A percentile compares a stretch with the other conserved stretches of the same genome.
Conservation (phyloP, 2,329 filamentous ascomycete genomes). For the Penicillium sp. region DNA sequence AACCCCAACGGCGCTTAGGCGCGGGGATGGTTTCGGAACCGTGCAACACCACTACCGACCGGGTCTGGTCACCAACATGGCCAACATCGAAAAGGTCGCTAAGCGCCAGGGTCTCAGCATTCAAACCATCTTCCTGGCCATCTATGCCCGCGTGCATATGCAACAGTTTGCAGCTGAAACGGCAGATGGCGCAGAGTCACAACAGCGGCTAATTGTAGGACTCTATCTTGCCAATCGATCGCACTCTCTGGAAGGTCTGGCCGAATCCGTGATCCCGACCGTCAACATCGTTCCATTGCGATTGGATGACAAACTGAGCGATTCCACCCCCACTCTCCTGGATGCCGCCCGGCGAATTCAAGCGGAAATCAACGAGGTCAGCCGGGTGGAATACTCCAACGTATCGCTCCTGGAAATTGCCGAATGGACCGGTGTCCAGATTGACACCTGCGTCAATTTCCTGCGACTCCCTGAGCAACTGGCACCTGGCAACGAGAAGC, state of each 20-base stretch:
- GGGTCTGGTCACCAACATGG: constrained; percentile 46
- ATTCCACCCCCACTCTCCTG: constrained; percentile 39
- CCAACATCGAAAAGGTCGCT: constrained; percentile 45
- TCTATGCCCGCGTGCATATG: constrained; percentile 60
- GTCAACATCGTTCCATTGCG: constrained; percentile 76
- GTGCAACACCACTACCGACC: constrained; percentile 49
- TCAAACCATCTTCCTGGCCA: constrained; percentile 75
- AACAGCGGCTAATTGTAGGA: constrained; percentile 63
- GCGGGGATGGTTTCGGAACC: constrained; percentile 11
- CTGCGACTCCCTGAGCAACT: constrained; percentile 55
- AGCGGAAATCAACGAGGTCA: constrained; percentile 65
- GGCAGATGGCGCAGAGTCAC: constrained; percentile 5
- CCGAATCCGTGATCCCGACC: constrained; percentile 64
- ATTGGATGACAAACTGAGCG: constrained; percentile 43
- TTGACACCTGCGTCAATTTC: constrained; percentile 82
- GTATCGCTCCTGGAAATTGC: constrained; percentile 71
- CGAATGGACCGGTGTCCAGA: constrained; percentile 69
- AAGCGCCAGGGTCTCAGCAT: constrained; percentile 61
- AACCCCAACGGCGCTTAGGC: constrained; percentile 6
- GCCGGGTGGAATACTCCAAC: constrained; percentile 54
- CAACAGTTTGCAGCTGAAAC: constrained; percentile 17
- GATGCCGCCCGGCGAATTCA: constrained; percentile 65
- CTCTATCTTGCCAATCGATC: constrained; percentile 81
- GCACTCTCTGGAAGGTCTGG: constrained; percentile 52
- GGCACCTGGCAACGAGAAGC: constrained; percentile 2